These are phyloP conservation scores for Clathrus columnatus DNA, from an alignment of 768 basidiomycete species.

Conservation along the genomic window DNA sequence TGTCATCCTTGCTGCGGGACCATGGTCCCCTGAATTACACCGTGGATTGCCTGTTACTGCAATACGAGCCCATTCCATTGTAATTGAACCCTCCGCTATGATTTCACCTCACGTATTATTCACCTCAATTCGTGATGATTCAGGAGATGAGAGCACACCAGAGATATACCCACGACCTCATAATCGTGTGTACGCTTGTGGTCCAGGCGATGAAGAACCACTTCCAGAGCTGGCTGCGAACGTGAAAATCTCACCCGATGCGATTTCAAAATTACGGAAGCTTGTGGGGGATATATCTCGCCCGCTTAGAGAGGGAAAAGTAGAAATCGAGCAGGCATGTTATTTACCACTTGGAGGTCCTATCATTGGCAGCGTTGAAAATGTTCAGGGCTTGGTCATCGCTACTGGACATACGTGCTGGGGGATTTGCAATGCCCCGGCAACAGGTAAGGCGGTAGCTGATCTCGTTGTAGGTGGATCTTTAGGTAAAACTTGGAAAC, in stretches of 20 bases:
- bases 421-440: constrained; percentile 80
- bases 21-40: constrained; percentile 67
- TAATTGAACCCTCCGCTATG: constrained; percentile 33
- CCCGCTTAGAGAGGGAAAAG: constrained; percentile 44
- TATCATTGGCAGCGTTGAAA: constrained; percentile 55
- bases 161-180: constrained; percentile 69
- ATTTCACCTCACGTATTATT: constrained; percentile 77
- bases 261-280: constrained; percentile 46
- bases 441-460: constrained; percentile 64
- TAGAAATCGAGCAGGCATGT: constrained; percentile 61
- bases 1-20: constrained; percentile 75
- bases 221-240: constrained; percentile 66
- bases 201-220: constrained; percentile 62
- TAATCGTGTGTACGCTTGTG: constrained; percentile 69
- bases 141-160: constrained; percentile 32
- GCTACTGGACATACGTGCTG: constrained; percentile 77
- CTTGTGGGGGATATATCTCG: constrained; percentile 54
- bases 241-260: constrained; percentile 47
- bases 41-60: constrained; percentile 48
- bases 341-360: constrained; percentile 72
- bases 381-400: constrained; percentile 54
- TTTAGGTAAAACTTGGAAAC: constrained; percentile 3
- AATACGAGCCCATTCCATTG: constrained; percentile 67
- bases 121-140: constrained; percentile 53
- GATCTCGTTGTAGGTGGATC: constrained; percentile 64